Conservation (phyloP, 2,329 filamentous ascomycete species). For the Macrophomina phaseolina region DNA sequence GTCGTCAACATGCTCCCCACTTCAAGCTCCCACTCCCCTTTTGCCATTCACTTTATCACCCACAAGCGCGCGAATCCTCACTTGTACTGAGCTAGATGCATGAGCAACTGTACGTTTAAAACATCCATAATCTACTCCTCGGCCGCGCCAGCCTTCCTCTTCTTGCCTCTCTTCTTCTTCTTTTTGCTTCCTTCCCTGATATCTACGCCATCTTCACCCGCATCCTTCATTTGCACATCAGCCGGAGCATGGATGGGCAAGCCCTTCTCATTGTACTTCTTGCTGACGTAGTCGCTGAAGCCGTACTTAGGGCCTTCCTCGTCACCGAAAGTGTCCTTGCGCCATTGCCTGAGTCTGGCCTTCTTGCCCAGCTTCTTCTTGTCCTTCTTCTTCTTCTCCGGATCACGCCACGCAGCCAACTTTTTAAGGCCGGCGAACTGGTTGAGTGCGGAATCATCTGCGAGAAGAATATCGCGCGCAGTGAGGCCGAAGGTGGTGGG, state of each 20-base stretch:
- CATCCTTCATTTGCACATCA: conserved; percentile 37
- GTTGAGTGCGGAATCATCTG: conserved; percentile 84
- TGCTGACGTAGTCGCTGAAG: conserved; percentile 40
- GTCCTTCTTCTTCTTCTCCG: conserved; percentile 87
- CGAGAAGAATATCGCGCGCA: conserved; percentile 87
- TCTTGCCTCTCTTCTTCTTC: conserved; percentile 45
- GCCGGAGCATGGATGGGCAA: background rate
- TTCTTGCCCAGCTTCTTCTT: conserved; percentile 92
- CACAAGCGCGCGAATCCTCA: too few relatives aligned
- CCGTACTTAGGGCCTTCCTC: conserved; percentile 58
- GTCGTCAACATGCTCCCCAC: too few relatives aligned
- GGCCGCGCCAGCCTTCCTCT: conserved; percentile 37
- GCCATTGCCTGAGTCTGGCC: conserved; percentile 86
- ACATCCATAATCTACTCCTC: conserved; percentile 21
- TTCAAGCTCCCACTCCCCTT: too few relatives aligned
- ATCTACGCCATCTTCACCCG: conserved; percentile 44
- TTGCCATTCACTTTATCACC: too few relatives aligned
- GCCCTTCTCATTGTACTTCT: conserved; percentile 39
- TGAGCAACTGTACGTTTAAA: background rate
- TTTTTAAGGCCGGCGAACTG: conserved; percentile 94
- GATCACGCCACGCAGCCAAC: conserved; percentile 85
- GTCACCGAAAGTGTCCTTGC: conserved; percentile 69
- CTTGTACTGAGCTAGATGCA: background rate
- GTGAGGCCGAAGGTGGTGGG: conserved; percentile 90
- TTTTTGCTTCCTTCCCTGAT: conserved; percentile 41